phyloP scores from a whole-genome alignment of 441 rosid species.

The Aquilaria agallochum region DNA sequence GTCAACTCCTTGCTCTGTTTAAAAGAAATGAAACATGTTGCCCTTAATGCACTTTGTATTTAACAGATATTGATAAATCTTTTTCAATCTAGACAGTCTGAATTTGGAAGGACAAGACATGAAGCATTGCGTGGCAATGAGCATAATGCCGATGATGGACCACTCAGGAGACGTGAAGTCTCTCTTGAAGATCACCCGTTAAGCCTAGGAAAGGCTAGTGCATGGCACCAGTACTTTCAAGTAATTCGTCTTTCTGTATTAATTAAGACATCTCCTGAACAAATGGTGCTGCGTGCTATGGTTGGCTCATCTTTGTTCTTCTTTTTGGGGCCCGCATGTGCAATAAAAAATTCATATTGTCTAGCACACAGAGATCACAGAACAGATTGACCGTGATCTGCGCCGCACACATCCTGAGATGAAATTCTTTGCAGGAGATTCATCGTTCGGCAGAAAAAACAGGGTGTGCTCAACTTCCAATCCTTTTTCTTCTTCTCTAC shows the following conservation, averaged over 20 bases:
- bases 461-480: slow-evolving; percentile 27
- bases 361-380: slow-evolving; percentile 61
- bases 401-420: slow-evolving; percentile 63
- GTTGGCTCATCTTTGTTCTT: neutral
- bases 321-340: slow-evolving; percentile 7
- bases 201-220: slow-evolving; percentile 54
- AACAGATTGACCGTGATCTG: slow-evolving; percentile 72
- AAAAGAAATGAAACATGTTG: no score
- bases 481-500: neutral
- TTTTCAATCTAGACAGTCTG: slow-evolving; percentile 58
- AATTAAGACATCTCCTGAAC: slow-evolving; percentile 1
- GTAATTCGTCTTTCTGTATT: slow-evolving; percentile 23
- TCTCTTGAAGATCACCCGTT: slow-evolving; percentile 80
- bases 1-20: slow-evolving; percentile 1
- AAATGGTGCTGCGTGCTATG: slow-evolving; percentile 9
- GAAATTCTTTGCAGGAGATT: slow-evolving; percentile 66
- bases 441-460: slow-evolving; percentile 47
- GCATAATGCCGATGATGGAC: slow-evolving; percentile 38
- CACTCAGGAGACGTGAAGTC: slow-evolving; percentile 46
- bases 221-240: slow-evolving; percentile 66
- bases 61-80: slow-evolving; percentile 27
- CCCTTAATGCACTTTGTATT: neutral
- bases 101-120: slow-evolving; percentile 24
- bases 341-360: slow-evolving; percentile 15
- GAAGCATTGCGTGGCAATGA: slow-evolving; percentile 25